Evolutionary conservation across 202 grass and related monocot genomes (phyloP).

Genomic region (Saccharum hybrid): DNA sequence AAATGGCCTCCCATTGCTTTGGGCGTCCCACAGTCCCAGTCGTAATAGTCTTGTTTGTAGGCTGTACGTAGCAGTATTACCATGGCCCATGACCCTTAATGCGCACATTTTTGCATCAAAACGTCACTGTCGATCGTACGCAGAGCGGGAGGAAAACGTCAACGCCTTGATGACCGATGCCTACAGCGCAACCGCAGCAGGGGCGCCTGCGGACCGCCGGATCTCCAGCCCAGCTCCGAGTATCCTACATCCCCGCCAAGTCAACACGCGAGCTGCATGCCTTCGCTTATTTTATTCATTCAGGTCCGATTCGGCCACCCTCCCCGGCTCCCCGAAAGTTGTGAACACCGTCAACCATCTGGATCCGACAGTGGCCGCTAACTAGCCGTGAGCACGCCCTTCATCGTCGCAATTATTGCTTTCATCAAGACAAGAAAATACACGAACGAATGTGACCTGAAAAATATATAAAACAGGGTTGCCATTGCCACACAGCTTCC

Average conservation of each 20-base stretch:
- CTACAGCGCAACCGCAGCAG: conserved; percentile 20
- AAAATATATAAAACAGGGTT: no score
- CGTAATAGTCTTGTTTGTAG: no score
- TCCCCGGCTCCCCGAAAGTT: no score
- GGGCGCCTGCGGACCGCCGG: neutral
- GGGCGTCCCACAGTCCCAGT: no score
- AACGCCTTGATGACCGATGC: conserved; percentile 51
- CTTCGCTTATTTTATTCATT: neutral
- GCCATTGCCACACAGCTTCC: no score
- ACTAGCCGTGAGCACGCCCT: no score
- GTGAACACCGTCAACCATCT: neutral
- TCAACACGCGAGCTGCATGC: conserved; percentile 50
- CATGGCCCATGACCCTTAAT: no score
- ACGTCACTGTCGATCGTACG: conserved; percentile 38
- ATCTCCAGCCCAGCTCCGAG: no score
- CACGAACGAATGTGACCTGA: no score
- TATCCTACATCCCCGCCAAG: neutral
- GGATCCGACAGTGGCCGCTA: neutral
- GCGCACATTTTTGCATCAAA: neutral
- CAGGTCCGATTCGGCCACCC: no score
- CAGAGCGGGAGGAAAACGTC: conserved; percentile 23
- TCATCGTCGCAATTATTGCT: neutral
- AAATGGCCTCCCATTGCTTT: neutral
- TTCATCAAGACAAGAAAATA: no score
- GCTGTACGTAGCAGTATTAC: no score